Conservation (phyloP, 345 rosid genomes). For the Atalantia buxifolia region DNA sequence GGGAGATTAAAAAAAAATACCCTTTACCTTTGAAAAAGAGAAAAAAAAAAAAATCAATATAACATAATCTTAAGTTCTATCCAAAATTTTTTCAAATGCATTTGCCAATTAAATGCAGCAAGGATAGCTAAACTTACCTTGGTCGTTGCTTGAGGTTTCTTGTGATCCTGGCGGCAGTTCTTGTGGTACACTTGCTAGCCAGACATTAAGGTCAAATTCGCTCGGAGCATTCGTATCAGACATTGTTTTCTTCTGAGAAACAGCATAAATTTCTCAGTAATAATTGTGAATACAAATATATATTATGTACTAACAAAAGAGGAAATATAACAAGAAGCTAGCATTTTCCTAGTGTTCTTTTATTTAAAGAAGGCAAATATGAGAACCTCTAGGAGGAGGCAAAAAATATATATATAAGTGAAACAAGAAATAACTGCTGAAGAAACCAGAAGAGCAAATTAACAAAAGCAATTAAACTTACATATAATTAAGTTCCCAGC, state of each 20-base stretch:
- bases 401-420: neutral
- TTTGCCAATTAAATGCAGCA: neutral
- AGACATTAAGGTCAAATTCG: neutral
- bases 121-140: constrained; percentile 4
- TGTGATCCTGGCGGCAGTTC: neutral
- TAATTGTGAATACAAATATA: neutral
- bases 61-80: no score
- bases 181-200: neutral
- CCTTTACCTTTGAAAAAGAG: no score
- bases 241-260: neutral
- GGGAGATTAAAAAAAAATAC: no score
- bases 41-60: no score
- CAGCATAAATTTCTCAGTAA: neutral
- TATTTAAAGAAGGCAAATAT: neutral
- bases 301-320: neutral
- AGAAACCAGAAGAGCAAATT: neutral
- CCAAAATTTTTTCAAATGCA: no score
- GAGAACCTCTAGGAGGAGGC: neutral
- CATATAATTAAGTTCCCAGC: neutral
- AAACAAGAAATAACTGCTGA: neutral
- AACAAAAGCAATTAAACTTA: neutral
- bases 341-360: no score
- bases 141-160: neutral
- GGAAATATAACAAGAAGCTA: neutral
- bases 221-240: no score